Conservation (phyloP, 129 eudicot genomes). For the Flaveria ramosissima region DNA sequence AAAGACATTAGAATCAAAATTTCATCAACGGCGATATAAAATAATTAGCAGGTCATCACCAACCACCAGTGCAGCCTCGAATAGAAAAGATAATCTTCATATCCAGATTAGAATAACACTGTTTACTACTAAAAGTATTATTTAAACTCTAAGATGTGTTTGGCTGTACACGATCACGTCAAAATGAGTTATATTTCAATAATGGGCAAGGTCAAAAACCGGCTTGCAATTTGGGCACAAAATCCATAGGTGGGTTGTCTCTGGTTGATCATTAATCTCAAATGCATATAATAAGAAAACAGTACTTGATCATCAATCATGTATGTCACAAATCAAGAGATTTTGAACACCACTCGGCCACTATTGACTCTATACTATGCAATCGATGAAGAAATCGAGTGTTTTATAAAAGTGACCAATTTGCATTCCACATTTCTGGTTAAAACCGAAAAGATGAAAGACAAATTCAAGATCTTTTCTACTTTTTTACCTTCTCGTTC, state of each 20-base stretch:
- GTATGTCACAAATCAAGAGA: neutral
- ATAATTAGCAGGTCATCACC: neutral
- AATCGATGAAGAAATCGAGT: too few relatives aligned
- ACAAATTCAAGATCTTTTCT: neutral
- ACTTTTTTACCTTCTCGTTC: too few relatives aligned
- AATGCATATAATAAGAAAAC: neutral
- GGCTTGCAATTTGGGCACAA: neutral
- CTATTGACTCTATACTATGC: too few relatives aligned
- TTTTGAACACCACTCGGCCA: too few relatives aligned
- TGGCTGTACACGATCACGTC: neutral
- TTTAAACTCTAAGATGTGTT: neutral
- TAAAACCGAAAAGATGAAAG: neutral
- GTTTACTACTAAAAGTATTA: neutral
- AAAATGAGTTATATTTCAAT: neutral
- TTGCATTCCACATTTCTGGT: slow-evolving; percentile 7
- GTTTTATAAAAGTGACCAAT: neutral
- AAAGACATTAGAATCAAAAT: neutral
- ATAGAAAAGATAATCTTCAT: neutral
- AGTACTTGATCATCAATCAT: slow-evolving; percentile 2
- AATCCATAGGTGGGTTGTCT: neutral
- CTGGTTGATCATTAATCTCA: neutral
- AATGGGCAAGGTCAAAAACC: slow-evolving; percentile 1
- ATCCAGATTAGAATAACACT: neutral
- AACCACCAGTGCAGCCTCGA: neutral
- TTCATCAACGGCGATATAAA: neutral